phyloP scores from a whole-genome alignment of 352 stramenopile species.

The Phytophthora syringae region DNA sequence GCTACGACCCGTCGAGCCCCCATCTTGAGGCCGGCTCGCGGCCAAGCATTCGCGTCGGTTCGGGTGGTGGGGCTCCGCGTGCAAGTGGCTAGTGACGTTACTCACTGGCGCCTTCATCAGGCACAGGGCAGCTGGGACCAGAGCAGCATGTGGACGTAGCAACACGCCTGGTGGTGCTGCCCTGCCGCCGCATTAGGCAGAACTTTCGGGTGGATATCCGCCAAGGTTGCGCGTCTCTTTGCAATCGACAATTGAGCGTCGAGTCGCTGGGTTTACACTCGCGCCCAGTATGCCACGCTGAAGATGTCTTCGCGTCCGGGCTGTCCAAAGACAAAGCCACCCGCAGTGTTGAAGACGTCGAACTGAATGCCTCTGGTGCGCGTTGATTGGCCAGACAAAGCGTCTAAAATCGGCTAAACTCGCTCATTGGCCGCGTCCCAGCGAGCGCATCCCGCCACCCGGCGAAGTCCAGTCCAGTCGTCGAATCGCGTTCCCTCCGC shows the following conservation, averaged over 20 bases:
- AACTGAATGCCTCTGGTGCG: slow-evolving; percentile 33
- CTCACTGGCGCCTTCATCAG: slow-evolving; percentile 17
- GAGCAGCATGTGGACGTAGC: slow-evolving; percentile 22
- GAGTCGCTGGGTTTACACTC: slow-evolving; percentile 20
- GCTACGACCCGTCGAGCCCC: slow-evolving; percentile 18
- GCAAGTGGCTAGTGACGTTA: slow-evolving; percentile 1
- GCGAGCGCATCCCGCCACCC: slow-evolving; percentile 7
- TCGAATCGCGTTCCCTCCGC: slow-evolving; percentile 29
- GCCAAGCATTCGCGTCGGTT: slow-evolving; percentile 13
- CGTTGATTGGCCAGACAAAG: slow-evolving; percentile 17
- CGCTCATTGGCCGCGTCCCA: slow-evolving; percentile 18
- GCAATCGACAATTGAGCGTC: slow-evolving; percentile 36
- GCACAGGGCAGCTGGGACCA: slow-evolving; percentile 29
- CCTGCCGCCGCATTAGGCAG: slow-evolving; percentile 1
- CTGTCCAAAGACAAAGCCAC: slow-evolving; percentile 20
- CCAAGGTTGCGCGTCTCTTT: slow-evolving; percentile 23
- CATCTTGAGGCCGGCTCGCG: slow-evolving; percentile 11
- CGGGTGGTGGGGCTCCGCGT: background rate
- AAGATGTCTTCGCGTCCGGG: slow-evolving; percentile 7
- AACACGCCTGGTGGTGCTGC: background rate
- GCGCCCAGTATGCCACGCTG: slow-evolving; percentile 10
- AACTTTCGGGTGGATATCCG: slow-evolving; percentile 24
- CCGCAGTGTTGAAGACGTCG: slow-evolving; percentile 22
- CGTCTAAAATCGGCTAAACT: slow-evolving; percentile 8
- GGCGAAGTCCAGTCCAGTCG: slow-evolving; percentile 36